Evolutionary conservation across 2,329 filamentous ascomycete genomes (phyloP).

Genomic region (Aspergillus jensenii): DNA sequence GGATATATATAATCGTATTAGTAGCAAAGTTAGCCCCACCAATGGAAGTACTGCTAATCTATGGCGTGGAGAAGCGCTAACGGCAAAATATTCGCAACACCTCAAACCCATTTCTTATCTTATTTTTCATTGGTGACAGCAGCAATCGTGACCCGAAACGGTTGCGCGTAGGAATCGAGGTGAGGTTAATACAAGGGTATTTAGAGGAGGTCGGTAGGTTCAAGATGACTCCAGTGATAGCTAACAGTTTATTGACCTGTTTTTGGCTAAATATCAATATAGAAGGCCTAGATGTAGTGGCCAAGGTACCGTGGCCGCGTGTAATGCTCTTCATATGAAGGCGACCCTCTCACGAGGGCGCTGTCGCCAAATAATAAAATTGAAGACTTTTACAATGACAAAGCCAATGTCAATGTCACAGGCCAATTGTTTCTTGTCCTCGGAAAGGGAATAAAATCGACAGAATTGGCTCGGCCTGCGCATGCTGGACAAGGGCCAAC

Average conservation of each 20-base stretch:
- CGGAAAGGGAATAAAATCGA: not conserved
- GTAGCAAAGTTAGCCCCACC: no score
- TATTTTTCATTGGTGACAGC: no score
- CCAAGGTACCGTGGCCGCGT: not conserved
- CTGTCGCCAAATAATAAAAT: slow-evolving; percentile 4
- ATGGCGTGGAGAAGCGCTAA: no score
- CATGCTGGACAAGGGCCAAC: no score
- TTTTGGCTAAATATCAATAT: not conserved
- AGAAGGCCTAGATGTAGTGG: not conserved
- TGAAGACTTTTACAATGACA: not conserved
- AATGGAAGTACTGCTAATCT: no score
- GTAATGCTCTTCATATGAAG: slow-evolving; percentile 2
- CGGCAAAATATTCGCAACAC: no score
- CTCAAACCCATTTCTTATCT: no score
- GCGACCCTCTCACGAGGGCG: slow-evolving; percentile 3
- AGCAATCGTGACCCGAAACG: no score
- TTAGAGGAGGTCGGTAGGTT: not conserved
- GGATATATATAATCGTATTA: no score
- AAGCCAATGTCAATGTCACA: not conserved
- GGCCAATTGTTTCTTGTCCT: not conserved
- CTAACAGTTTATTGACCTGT: slow-evolving; percentile 9
- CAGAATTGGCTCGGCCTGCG: not conserved
- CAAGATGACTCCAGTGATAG: not conserved
- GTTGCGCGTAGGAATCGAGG: no score
- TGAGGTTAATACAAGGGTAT: no score